phyloP scores from a whole-genome alignment of 176 grass and related monocot species.

The Triticum urartu region DNA sequence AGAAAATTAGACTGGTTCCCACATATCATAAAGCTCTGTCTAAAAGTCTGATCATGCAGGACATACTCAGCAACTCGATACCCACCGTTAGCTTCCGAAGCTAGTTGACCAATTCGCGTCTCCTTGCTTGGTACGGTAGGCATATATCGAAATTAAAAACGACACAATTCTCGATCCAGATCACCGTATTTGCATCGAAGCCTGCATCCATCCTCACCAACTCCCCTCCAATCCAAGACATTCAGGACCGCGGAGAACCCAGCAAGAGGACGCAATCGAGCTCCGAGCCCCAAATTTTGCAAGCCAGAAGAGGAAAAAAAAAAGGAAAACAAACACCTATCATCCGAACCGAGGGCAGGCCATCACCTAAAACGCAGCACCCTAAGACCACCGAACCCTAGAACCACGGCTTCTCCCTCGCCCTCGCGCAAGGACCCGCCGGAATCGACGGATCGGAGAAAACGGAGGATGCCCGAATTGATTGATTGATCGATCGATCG shows the following conservation, averaged over 20 bases:
- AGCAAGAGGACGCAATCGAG: background rate
- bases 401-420: background rate
- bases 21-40: background rate
- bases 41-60: background rate
- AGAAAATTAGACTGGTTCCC: background rate
- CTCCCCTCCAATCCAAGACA: background rate
- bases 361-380: background rate
- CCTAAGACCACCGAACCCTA: background rate
- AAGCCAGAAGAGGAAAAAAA: background rate
- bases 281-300: background rate
- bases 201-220: background rate
- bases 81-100: background rate
- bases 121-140: background rate
- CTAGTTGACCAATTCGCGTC: background rate
- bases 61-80: background rate
- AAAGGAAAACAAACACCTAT: background rate
- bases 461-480: too few species aligned
- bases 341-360: background rate
- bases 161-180: background rate
- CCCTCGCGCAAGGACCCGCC: background rate
- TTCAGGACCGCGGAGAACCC: background rate
- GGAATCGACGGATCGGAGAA: conserved; percentile 29
- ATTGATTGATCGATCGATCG: background rate
- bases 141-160: background rate
- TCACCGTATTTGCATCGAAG: background rate